Conservation (phyloP, 768 basidiomycete species). For the Lyophyllum decastes region DNA sequence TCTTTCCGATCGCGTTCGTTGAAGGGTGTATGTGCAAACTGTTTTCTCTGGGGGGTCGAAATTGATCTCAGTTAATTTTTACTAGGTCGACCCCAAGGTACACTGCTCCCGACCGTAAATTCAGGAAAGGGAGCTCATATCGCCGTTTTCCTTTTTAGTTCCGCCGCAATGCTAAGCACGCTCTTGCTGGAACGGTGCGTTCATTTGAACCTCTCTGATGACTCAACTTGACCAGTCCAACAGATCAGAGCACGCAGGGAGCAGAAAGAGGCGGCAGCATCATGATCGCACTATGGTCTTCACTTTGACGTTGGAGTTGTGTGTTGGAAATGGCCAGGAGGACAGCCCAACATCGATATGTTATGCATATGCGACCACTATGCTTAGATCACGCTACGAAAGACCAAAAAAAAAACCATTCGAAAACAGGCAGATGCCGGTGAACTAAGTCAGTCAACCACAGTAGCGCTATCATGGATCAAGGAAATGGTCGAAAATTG, state of each 20-base stretch:
- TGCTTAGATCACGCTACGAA: constrained; percentile 17
- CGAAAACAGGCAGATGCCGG: constrained; percentile 12
- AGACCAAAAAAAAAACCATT: constrained; percentile 13
- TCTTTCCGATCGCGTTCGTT: constrained; percentile 74
- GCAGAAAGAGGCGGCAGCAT: constrained; percentile 54
- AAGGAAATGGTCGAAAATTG: background rate
- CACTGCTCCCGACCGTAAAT: background rate
- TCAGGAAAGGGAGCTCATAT: background rate
- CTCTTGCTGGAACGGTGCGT: constrained; percentile 75
- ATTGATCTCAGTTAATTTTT: constrained; percentile 5
- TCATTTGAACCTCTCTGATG: background rate
- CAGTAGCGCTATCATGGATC: background rate
- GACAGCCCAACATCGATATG: constrained; percentile 12
- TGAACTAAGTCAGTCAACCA: background rate
- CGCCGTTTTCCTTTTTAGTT: constrained; percentile 49
- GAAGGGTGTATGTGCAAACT: constrained; percentile 80
- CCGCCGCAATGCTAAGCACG: constrained; percentile 79
- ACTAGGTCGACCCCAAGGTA: constrained; percentile 82
- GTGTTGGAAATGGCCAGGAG: constrained; percentile 9
- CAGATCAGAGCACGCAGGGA: constrained; percentile 71
- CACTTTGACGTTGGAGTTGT: constrained; percentile 10
- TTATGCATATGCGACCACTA: constrained; percentile 17
- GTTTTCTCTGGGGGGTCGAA: constrained; percentile 2
- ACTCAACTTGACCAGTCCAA: constrained; percentile 6
- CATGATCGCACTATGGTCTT: constrained; percentile 23